These are phyloP conservation scores for Aspergillus diversus DNA, from an alignment of 495 filamentous ascomycete genomes.

Conservation along the genomic window DNA sequence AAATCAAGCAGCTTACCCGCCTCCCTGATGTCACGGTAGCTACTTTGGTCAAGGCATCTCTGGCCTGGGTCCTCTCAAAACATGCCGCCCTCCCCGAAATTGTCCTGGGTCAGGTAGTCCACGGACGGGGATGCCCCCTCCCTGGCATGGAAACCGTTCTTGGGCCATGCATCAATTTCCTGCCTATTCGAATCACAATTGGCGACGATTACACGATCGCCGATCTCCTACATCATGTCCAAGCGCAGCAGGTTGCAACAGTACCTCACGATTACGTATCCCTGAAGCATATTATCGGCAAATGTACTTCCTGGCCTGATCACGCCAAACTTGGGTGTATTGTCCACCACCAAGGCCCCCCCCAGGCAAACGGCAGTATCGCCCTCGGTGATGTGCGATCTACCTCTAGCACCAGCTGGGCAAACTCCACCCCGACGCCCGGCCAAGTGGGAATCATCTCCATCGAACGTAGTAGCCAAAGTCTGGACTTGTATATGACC, in stretches of 20 bases:
- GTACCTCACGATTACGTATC: slow-evolving; percentile 49
- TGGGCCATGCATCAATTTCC: slow-evolving; percentile 53
- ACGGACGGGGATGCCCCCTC: slow-evolving; percentile 51
- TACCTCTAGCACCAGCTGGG: slow-evolving; percentile 12
- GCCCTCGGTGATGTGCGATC: slow-evolving; percentile 15
- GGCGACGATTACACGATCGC: slow-evolving; percentile 36
- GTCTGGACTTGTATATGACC: background rate
- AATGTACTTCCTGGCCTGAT: slow-evolving; percentile 51
- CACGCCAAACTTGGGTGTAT: slow-evolving; percentile 11
- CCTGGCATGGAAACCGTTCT: slow-evolving; percentile 45
- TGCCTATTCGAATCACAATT: slow-evolving; percentile 50
- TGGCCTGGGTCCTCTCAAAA: slow-evolving; percentile 41
- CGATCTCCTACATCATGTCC: slow-evolving; percentile 46
- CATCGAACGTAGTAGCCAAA: slow-evolving; percentile 4
- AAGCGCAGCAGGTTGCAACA: slow-evolving; percentile 47
- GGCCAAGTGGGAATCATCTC: slow-evolving; percentile 20
- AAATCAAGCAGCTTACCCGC: background rate
- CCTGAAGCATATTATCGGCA: slow-evolving; percentile 45
- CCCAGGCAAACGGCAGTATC: slow-evolving; percentile 25
- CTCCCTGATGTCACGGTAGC: slow-evolving; percentile 40
- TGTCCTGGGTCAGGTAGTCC: slow-evolving; percentile 45
- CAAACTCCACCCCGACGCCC: slow-evolving; percentile 6
- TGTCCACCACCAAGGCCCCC: slow-evolving; percentile 17
- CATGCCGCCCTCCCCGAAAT: slow-evolving; percentile 38
- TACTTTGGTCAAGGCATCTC: slow-evolving; percentile 48